phyloP scores from a whole-genome alignment of 306 rosid species.

The Dicorynia guianensis region DNA sequence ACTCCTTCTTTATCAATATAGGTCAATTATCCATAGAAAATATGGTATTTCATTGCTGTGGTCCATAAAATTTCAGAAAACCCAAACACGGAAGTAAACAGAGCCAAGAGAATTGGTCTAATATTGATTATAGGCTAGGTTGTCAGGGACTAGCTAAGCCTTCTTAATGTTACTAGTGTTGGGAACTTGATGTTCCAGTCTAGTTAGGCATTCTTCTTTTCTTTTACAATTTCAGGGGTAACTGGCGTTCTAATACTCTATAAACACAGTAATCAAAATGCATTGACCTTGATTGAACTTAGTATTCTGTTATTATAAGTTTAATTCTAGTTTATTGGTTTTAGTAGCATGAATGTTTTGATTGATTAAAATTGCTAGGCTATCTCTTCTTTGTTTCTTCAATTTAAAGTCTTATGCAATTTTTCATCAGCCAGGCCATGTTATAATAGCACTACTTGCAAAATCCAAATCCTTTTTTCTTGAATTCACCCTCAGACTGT shows the following conservation, averaged over 20 bases:
- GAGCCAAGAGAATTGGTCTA: neutral
- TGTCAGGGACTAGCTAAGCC: neutral
- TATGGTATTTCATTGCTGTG: neutral
- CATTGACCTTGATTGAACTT: slow-evolving; percentile 2
- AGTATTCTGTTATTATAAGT: slow-evolving; percentile 5
- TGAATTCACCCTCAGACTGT: neutral
- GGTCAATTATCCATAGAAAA: neutral
- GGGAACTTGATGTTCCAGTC: neutral
- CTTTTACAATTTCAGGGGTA: neutral
- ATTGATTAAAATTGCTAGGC: neutral
- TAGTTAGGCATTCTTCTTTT: neutral
- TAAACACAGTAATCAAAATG: neutral
- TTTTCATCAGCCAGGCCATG: slow-evolving; percentile 13
- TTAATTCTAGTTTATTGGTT: neutral
- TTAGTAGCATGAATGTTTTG: slow-evolving; percentile 9
- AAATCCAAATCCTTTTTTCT: neutral
- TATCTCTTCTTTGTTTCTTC: slow-evolving; percentile 4
- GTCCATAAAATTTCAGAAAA: neutral
- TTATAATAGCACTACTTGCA: slow-evolving; percentile 29
- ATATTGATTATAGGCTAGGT: neutral
- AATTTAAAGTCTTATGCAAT: slow-evolving; percentile 22
- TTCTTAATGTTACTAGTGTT: neutral
- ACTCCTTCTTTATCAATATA: neutral
- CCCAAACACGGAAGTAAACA: neutral
- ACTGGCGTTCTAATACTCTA: neutral